Evolutionary conservation across 176 grass and related monocot species (phyloP).

Genomic region (Eragrostis nindensis): DNA sequence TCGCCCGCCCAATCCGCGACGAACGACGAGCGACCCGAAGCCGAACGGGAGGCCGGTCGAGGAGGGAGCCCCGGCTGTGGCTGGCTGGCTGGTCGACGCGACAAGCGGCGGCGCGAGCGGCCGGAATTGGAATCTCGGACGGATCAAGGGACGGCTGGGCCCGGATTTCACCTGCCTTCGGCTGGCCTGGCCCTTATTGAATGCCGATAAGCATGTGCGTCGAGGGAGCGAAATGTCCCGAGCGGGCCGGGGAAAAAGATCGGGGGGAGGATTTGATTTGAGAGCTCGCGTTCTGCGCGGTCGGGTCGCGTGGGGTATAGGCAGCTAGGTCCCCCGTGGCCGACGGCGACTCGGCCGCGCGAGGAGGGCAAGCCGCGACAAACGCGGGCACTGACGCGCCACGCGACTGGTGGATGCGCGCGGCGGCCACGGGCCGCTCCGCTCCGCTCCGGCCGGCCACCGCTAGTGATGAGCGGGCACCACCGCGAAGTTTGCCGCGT

Average conservation of each 20-base stretch:
- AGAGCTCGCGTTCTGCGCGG: not conserved
- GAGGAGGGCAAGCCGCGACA: slow-evolving; percentile 1
- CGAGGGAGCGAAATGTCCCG: no score
- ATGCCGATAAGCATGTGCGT: slow-evolving; percentile 5
- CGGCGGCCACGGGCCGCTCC: no score
- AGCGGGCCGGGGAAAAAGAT: not conserved
- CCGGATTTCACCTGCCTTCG: slow-evolving; percentile 2
- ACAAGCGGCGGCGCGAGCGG: not conserved
- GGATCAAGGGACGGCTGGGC: not conserved
- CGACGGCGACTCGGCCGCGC: slow-evolving; percentile 30
- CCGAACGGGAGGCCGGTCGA: no score
- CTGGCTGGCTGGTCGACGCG: no score
- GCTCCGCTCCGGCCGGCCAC: no score
- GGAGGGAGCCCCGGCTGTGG: not conserved
- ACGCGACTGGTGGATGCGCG: not conserved
- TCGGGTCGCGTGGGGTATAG: not conserved
- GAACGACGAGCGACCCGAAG: not conserved
- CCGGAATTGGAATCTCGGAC: not conserved
- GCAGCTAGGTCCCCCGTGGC: not conserved
- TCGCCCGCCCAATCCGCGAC: slow-evolving; percentile 20
- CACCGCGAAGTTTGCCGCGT: no score
- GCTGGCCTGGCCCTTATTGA: slow-evolving; percentile 10
- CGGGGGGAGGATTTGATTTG: not conserved
- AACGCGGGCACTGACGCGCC: not conserved
- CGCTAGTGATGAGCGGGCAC: no score